phyloP scores from a whole-genome alignment of 208 protist species.

The Crithidia thermophila region DNA sequence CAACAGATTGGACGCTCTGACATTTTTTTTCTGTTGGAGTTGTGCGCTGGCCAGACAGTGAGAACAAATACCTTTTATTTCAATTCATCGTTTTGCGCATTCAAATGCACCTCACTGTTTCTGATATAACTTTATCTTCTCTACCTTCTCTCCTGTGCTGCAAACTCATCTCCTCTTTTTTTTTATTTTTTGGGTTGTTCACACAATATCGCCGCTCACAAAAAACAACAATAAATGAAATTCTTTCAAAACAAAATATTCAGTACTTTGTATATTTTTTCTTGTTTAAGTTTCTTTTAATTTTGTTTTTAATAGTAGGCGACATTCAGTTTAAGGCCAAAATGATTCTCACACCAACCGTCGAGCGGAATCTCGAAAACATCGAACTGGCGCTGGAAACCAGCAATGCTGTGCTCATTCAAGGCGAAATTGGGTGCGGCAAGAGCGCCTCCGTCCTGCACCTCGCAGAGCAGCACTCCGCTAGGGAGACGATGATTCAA shows the following conservation, averaged over 20 bases:
- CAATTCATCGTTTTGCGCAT: too few species aligned
- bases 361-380: constrained; percentile 68
- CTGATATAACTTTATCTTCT: background rate
- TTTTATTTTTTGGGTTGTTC: background rate
- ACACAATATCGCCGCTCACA: too few species aligned
- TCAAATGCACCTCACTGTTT: background rate
- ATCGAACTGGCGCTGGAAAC: constrained; percentile 60
- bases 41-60: too few species aligned
- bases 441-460: constrained; percentile 78
- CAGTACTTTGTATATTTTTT: constrained; percentile 23
- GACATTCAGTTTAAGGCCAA: constrained; percentile 8
- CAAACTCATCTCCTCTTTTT: background rate
- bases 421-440: constrained; percentile 87
- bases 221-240: too few species aligned
- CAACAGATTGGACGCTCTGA: too few species aligned
- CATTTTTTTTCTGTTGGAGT: too few species aligned
- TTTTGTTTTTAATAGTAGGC: constrained; percentile 3
- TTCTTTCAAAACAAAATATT: too few species aligned
- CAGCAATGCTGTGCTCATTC: constrained; percentile 80
- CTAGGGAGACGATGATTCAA: constrained; percentile 81
- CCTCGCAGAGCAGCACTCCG: constrained; percentile 58
- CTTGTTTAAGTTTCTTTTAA: background rate
- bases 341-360: constrained; percentile 79
- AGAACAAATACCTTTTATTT: too few species aligned
- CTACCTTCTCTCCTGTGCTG: background rate